Base-by-base conservation (phyloP, 2,329 filamentous ascomycete genomes). In the Chaetomium strumarium region DNA sequence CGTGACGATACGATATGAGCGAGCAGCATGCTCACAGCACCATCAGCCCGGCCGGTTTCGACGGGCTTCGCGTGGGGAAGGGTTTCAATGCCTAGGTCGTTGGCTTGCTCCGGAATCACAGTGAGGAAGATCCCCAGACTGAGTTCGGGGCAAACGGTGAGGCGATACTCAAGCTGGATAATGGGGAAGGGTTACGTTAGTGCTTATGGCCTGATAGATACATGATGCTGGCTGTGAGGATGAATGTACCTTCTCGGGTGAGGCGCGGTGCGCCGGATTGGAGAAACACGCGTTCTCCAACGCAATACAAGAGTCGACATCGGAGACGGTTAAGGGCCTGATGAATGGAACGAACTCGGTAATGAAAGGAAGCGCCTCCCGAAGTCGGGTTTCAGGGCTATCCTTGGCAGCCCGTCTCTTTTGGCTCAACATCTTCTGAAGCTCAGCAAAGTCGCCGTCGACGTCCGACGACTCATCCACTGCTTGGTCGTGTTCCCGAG, bases 41-140 rank as follows among this genome's bases (percentile, higher is more conserved):
- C 79, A 60, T 82, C 74, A 42, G 73, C 64, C n/a, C 80, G 72
- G 64, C 78, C 72, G 57, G 78, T 77, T 66, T 88, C 80, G 60
- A 88, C 76, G 36, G 77, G 74, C 59, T 74, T 71, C 59, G 81
- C 79, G 46, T 71, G 70, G 59, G 73, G 67, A 60, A 79, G 67
- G 55, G 83, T 86, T 56, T 78, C 71, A 48, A 78, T 69, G 60
- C 73, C 63, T 64, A 77, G 71, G 63, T 77, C 66, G 63, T 75
- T 66, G 16, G 68, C 64, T 39, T 76, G 74, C 40, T 66, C 67
- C 11, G 76, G 71, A 19, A 72, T 67, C 13, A 80, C 75, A 13
- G 82, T 85, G 58, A 86, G 87, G 73, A 92, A 96, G 51, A 96
- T 71, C 29, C 90, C 91, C 48, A 91, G 75, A 66, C 81, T 86